Conservation (phyloP, 306 rosid species). For the Fragaria nilgerrensis region DNA sequence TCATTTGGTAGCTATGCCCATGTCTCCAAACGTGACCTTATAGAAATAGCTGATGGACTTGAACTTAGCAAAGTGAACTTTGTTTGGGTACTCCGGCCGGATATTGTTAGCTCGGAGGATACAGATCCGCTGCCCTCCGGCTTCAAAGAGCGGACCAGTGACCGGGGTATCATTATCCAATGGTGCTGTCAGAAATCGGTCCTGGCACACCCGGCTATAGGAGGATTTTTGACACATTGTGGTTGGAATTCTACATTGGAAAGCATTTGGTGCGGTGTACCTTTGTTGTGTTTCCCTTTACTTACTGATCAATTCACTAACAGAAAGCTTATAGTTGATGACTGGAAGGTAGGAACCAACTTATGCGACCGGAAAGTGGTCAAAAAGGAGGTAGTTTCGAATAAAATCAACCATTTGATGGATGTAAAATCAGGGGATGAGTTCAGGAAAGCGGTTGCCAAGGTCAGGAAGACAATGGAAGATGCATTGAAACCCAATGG, state of each 20-base stretch:
- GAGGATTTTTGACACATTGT: slow-evolving; percentile 59
- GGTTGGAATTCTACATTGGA: slow-evolving; percentile 68
- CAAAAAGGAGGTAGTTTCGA: slow-evolving; percentile 27
- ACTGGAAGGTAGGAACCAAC: slow-evolving; percentile 58
- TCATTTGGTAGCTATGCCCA: slow-evolving; percentile 67
- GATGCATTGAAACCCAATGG: slow-evolving; percentile 40
- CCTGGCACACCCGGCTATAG: slow-evolving; percentile 44
- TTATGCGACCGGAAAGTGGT: slow-evolving; percentile 19
- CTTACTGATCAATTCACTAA: slow-evolving; percentile 65
- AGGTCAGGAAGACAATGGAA: slow-evolving; percentile 32
- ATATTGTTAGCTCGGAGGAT: slow-evolving; percentile 48
- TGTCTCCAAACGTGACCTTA: slow-evolving; percentile 22
- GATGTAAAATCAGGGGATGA: slow-evolving; percentile 30
- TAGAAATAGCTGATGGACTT: slow-evolving; percentile 48
- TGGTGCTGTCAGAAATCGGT: slow-evolving; percentile 56
- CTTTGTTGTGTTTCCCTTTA: slow-evolving; percentile 54
- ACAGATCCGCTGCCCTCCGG: slow-evolving; percentile 43
- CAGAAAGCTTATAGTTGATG: slow-evolving; percentile 53
- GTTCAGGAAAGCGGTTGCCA: slow-evolving; percentile 25
- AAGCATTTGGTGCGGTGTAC: slow-evolving; percentile 47
- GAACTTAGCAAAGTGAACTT: slow-evolving; percentile 38
- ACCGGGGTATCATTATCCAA: slow-evolving; percentile 40
- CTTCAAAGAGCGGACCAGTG: slow-evolving; percentile 27
- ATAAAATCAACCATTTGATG: slow-evolving; percentile 41
- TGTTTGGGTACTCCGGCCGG: slow-evolving; percentile 54